phyloP scores from a whole-genome alignment of 768 basidiomycete species.

The Mycena leptocephala region DNA sequence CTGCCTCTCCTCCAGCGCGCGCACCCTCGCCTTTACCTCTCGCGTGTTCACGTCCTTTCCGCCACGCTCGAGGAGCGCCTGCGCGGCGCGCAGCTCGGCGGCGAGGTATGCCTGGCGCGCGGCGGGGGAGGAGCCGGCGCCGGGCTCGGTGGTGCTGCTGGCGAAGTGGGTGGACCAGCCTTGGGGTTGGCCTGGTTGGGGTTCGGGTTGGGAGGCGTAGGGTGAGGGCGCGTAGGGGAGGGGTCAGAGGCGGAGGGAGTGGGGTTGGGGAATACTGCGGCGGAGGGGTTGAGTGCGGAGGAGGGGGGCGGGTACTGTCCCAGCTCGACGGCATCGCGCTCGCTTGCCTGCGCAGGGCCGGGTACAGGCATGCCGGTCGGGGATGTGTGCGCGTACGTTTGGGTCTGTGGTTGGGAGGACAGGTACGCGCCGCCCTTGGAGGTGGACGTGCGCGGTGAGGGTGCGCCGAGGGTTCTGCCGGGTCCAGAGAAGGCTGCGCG shows the following conservation, averaged over 20 bases:
- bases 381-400: accelerated
- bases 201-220: background rate
- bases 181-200: background rate
- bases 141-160: background rate
- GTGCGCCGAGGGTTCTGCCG: background rate
- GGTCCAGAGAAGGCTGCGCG: background rate
- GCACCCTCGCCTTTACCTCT: slow-evolving; percentile 2
- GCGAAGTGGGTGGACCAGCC: slow-evolving; percentile 10
- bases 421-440: no score
- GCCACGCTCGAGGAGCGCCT: background rate
- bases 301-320: slow-evolving; percentile 2
- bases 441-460: background rate
- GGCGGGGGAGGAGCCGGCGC: slow-evolving; percentile 13
- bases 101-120: slow-evolving; percentile 3
- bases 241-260: no score
- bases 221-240: no score
- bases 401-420: background rate
- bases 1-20: slow-evolving; percentile 25
- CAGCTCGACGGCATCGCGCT: slow-evolving; percentile 26
- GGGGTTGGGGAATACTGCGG: no score
- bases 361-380: background rate
- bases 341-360: background rate
- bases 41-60: background rate
- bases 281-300: background rate
- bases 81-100: background rate